Conservation (phyloP, 306 rosid genomes). For the Hylodesmum podocarpum region DNA sequence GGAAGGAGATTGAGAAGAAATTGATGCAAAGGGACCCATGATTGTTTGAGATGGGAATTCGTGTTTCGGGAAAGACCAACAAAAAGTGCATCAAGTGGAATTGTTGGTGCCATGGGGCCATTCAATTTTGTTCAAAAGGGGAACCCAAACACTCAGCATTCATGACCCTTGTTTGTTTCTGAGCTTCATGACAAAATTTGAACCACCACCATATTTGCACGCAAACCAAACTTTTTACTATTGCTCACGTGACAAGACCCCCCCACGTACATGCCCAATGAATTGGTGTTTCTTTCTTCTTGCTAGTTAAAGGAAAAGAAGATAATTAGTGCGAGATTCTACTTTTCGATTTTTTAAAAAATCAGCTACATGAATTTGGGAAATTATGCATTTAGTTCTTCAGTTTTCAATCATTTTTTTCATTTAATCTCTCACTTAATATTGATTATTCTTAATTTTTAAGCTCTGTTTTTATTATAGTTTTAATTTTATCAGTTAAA, state of each 20-base stretch:
- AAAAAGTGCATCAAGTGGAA: slow-evolving; percentile 78
- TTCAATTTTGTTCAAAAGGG: slow-evolving; percentile 35
- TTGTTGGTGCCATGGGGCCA: slow-evolving; percentile 57
- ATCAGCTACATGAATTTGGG: no score
- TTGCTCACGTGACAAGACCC: slow-evolving; percentile 26
- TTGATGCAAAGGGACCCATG: slow-evolving; percentile 64
- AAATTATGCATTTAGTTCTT: no score
- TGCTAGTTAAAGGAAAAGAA: neutral
- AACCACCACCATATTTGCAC: slow-evolving; percentile 22
- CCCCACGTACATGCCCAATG: neutral
- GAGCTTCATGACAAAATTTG: slow-evolving; percentile 38
- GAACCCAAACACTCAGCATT: slow-evolving; percentile 36
- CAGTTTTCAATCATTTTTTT: no score
- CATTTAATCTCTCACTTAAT: no score
- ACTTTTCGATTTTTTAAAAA: neutral
- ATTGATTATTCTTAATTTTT: no score
- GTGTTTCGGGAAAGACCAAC: slow-evolving; percentile 66
- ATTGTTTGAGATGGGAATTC: slow-evolving; percentile 38
- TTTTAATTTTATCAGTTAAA: no score
- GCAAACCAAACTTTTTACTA: slow-evolving; percentile 30
- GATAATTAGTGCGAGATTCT: neutral
- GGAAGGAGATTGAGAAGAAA: slow-evolving; percentile 36
- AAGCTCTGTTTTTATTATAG: no score
- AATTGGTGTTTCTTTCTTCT: neutral
- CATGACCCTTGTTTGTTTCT: slow-evolving; percentile 41